Conservation (phyloP, 257 asterid genomes). For the Solanum stenotomum region DNA sequence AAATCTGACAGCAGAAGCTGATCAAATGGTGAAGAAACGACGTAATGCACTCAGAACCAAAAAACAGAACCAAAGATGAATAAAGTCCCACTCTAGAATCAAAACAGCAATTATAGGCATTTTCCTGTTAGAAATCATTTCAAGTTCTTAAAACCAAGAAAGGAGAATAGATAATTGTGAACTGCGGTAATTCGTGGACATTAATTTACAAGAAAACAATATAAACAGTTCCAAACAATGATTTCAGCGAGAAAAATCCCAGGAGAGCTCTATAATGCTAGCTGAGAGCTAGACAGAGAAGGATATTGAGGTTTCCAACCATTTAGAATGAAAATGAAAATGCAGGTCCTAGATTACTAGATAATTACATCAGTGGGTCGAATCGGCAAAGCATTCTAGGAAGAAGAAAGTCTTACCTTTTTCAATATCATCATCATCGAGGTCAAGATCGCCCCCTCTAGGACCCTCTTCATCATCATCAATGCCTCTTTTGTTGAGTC, state of each 20-base stretch:
- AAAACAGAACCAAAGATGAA: neutral
- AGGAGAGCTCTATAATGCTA: neutral
- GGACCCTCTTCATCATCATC: conserved; percentile 98
- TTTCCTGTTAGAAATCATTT: neutral
- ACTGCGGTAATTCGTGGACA: neutral
- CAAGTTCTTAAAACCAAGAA: neutral
- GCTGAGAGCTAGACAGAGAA: neutral
- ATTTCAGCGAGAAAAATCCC: neutral
- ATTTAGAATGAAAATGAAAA: neutral
- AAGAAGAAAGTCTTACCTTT: conserved; percentile 45
- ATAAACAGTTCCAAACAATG: neutral
- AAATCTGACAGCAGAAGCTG: neutral
- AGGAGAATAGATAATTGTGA: neutral
- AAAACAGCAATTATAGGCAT: neutral
- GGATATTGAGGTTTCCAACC: neutral
- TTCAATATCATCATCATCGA: conserved; percentile 90
- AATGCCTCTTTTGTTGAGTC: conserved; percentile 48
- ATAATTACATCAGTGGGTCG: neutral
- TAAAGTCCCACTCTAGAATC: neutral
- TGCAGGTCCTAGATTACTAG: neutral
- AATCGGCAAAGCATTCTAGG: neutral
- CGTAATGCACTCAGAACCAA: neutral
- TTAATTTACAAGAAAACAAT: neutral
- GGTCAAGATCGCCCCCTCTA: conserved; percentile 96
- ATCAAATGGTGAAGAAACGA: neutral